Conservation (phyloP, 345 rosid genomes). For the Aethionema arabicum region DNA sequence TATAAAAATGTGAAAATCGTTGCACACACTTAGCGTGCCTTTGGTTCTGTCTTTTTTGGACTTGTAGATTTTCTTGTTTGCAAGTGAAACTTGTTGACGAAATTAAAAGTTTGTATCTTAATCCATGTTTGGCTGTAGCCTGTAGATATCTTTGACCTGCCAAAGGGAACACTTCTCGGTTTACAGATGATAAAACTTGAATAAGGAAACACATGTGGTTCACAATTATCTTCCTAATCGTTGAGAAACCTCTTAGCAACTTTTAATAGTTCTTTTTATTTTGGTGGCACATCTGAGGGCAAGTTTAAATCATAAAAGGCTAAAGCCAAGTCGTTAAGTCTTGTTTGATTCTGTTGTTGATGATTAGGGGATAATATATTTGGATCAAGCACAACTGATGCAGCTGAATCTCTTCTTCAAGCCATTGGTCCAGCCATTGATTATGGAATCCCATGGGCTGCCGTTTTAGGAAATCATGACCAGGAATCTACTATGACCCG, state of each 20-base stretch:
- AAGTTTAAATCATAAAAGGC: background rate
- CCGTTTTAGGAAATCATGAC: slow-evolving; percentile 90
- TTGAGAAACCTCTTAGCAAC: background rate
- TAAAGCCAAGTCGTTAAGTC: background rate
- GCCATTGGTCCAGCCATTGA: slow-evolving; percentile 77
- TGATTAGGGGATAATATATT: slow-evolving; percentile 87
- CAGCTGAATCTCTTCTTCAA: slow-evolving; percentile 76
- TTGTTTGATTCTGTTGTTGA: slow-evolving; percentile 28
- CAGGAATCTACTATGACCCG: slow-evolving; percentile 86
- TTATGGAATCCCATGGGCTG: slow-evolving; percentile 87
- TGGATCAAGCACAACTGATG: slow-evolving; percentile 76
- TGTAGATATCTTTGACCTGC: background rate
- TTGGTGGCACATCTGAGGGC: slow-evolving; percentile 1
- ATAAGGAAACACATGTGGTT: background rate
- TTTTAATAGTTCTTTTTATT: background rate
- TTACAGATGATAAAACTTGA: slow-evolving; percentile 2
- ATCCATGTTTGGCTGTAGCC: background rate
- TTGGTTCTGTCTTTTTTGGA: background rate
- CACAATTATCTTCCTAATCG: background rate
- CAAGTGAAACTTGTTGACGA: background rate
- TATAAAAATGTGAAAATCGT: background rate
- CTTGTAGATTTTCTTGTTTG: background rate
- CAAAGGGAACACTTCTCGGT: slow-evolving; percentile 1
- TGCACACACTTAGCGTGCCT: background rate
- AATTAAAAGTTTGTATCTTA: background rate